Percentiles rank a stretch among this genome's conserved stretches.
These are phyloP conservation scores for Penicillium corylophilum DNA, from an alignment of 2,329 filamentous ascomycete genomes.

Conservation along the genomic window DNA sequence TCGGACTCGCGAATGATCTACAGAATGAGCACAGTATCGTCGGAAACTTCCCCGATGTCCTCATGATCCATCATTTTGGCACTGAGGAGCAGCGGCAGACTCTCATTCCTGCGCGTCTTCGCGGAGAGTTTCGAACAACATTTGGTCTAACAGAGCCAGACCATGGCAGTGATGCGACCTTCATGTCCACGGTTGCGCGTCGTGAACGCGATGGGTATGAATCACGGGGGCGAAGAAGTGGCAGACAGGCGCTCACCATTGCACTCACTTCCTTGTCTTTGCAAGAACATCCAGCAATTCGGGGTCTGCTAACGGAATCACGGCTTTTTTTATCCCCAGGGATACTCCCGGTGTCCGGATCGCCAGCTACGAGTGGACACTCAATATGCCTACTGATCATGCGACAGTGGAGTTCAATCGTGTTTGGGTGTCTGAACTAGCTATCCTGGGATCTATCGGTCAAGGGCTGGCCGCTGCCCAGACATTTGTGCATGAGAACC, in stretches of 20 bases:
- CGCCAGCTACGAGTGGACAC: slow-evolving; percentile 62
- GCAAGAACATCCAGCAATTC: slow-evolving; percentile 56
- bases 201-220: slow-evolving; percentile 44
- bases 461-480: slow-evolving; percentile 61
- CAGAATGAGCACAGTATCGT: slow-evolving; percentile 64
- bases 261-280: slow-evolving; percentile 63
- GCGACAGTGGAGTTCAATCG: slow-evolving; percentile 58
- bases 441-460: slow-evolving; percentile 54
- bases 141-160: slow-evolving; percentile 63
- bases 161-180: slow-evolving; percentile 63
- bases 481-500: slow-evolving; percentile 66
- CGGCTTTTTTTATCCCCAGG: slow-evolving; percentile 59
- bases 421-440: slow-evolving; percentile 56
- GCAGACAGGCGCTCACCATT: slow-evolving; percentile 64
- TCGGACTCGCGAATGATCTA: slow-evolving; percentile 63
- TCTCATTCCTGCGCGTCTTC: slow-evolving; percentile 54
- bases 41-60: slow-evolving; percentile 62
- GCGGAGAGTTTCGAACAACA: slow-evolving; percentile 56
- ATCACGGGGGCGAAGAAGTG: slow-evolving; percentile 63
- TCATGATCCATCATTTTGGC: slow-evolving; percentile 64
- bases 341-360: slow-evolving; percentile 54
- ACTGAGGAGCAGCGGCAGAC: slow-evolving; percentile 54
- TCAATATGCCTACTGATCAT: slow-evolving; percentile 67
- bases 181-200: slow-evolving; percentile 57
- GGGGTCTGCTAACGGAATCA: slow-evolving; percentile 58